Evolutionary conservation across 192 early-diverging fungal genomes (phyloP).

Genomic region (Coemansia guatemalensis): DNA sequence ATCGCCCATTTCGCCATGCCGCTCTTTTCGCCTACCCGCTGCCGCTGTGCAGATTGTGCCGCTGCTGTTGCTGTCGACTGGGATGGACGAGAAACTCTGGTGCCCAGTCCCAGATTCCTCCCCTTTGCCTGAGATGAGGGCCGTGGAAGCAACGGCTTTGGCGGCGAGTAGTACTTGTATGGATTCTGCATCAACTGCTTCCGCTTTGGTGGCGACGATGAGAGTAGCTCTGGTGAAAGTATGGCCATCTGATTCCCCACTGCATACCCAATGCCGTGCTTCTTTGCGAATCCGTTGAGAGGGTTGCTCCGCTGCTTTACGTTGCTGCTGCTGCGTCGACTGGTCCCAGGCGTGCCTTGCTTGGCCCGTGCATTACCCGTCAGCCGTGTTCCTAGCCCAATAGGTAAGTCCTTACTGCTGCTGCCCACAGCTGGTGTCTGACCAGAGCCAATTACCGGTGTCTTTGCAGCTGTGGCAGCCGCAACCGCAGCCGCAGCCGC

Average conservation of each 20-base stretch:
- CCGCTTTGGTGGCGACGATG: constrained; percentile 47
- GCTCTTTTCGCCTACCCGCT: background rate
- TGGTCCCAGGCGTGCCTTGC: constrained; percentile 21
- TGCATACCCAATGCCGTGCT: constrained; percentile 42
- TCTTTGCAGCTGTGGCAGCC: background rate
- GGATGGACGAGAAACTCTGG: constrained; percentile 1
- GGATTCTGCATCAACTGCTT: constrained; percentile 47
- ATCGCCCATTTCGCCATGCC: constrained; percentile 35
- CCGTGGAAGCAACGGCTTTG: constrained; percentile 27
- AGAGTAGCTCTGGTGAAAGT: constrained; percentile 41
- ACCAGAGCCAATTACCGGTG: background rate
- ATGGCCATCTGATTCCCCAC: constrained; percentile 44
- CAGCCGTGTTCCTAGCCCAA: constrained; percentile 21
- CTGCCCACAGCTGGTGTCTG: constrained; percentile 3
- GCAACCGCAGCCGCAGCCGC: background rate
- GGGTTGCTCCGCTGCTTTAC: constrained; percentile 23
- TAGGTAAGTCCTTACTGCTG: constrained; percentile 2
- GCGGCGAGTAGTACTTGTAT: constrained; percentile 53
- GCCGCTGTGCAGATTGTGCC: background rate
- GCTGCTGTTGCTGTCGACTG: constrained; percentile 4
- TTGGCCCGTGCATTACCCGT: constrained; percentile 26
- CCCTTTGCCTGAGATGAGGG: constrained; percentile 12
- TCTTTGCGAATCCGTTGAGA: constrained; percentile 44
- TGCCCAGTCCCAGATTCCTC: constrained; percentile 33
- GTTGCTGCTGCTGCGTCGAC: constrained; percentile 6